Evolutionary conservation across 148 eudicot species (phyloP), one percentile per base, ranked within the genome.

Genomic region (Rhododendron molle): DNA sequence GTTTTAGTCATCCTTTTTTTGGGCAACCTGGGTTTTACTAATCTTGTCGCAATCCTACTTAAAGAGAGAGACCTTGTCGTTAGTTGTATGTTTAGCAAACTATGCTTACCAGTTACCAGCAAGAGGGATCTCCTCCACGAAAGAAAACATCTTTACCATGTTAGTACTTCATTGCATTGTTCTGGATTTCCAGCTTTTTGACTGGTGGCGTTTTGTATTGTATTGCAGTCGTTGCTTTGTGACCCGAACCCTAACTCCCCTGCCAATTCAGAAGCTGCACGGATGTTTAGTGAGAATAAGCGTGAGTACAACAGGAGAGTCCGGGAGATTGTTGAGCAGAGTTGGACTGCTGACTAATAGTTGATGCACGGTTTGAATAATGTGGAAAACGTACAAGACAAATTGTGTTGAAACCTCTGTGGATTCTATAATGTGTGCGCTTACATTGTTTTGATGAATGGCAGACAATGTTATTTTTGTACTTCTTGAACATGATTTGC

Each of bases 221-320:
- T 20, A 18, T 54, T 85, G 85, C 90, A 92, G 94, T 92, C 94
- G 15, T 83, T 92, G 85, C 91, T 91, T 4, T 90, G 94, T 83
- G 93, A 92, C 73, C 93, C 94, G 1, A 91, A 92, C 86, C 94
- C 94, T 60, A 92, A 92, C 89, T 92, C 94, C 8, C 92, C 93
- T 78, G 94, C 94, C 87, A 92, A 91, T 82, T 92, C 94, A 82
- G 93, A 92, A 88, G 93, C 94, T 80, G 94, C 93, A 62, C 85
- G 94, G 67, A 86, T 92, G 93, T 92, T 89, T 83, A 91, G 93
- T 60, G 93, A 92, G 84, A 88, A 84, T 86, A 92, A 93, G 85
- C 93, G 93, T 34, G 93, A 91, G 76, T 93, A 93, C 89, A 93
- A 93, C 78, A 88, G 92, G 85, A 90, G 74, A 58, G 72, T 82